Conservation (phyloP, 495 filamentous ascomycete genomes). For the Lasiosphaeriaceae sp. region DNA sequence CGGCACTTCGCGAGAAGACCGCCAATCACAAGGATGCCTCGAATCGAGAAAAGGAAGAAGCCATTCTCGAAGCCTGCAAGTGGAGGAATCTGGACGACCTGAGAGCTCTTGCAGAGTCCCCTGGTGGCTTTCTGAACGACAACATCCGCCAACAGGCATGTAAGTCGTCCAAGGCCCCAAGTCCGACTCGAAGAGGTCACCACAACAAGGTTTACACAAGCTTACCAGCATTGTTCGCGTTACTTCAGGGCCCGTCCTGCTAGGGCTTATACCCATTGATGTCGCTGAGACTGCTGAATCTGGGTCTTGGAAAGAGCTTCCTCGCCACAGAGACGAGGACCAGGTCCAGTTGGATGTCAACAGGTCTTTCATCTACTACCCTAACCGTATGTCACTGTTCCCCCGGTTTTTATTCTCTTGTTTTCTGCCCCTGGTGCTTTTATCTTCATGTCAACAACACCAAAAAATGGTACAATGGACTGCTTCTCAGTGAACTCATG, state of each 20-base stretch:
- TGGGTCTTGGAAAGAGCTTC: slow-evolving; percentile 51
- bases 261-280: slow-evolving; percentile 48
- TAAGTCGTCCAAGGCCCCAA: slow-evolving; percentile 50
- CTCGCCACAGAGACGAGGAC: slow-evolving; percentile 74
- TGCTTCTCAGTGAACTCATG: no score
- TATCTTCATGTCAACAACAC: no score
- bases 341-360: slow-evolving; percentile 91
- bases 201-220: slow-evolving; percentile 1
- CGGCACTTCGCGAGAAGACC: slow-evolving; percentile 15
- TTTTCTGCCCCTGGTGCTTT: no score
- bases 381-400: slow-evolving; percentile 54
- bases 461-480: no score
- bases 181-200: no score
- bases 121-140: slow-evolving; percentile 76
- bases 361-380: slow-evolving; percentile 96
- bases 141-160: slow-evolving; percentile 77
- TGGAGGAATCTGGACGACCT: slow-evolving; percentile 59
- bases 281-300: slow-evolving; percentile 15
- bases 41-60: slow-evolving; percentile 17
- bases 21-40: background rate
- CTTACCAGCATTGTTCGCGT: background rate
- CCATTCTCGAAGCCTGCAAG: slow-evolving; percentile 66
- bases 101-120: slow-evolving; percentile 61
- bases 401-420: background rate
- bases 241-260: slow-evolving; percentile 68